phyloP scores from a whole-genome alignment of 2,329 filamentous ascomycete species.

The Aspergillus sp. region DNA sequence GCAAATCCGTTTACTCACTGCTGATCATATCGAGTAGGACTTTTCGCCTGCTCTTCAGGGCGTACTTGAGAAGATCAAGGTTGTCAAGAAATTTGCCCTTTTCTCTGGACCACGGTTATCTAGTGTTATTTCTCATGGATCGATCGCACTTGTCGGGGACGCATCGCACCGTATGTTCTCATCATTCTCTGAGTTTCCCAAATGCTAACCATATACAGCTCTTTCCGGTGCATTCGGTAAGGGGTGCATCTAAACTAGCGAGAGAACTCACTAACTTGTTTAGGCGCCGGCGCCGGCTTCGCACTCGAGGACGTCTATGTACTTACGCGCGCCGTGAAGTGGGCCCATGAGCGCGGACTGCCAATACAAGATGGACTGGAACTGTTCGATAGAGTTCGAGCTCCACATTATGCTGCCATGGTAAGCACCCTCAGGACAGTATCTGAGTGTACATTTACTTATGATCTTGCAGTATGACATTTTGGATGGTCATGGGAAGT shows the following conservation, averaged over 20 bases:
- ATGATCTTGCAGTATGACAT: constrained; percentile 8
- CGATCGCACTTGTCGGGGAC: constrained; percentile 17
- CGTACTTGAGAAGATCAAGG: constrained; percentile 9
- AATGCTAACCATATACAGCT: background rate
- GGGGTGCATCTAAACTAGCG: too few species aligned
- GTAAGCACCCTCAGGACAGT: background rate
- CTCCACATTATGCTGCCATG: constrained; percentile 15
- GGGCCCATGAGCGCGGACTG: background rate
- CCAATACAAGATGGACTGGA: constrained; percentile 1
- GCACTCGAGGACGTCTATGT: constrained; percentile 19
- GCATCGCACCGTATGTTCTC: constrained; percentile 17
- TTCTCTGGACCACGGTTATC: constrained; percentile 14
- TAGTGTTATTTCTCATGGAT: constrained; percentile 2
- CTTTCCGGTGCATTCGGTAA: constrained; percentile 18
- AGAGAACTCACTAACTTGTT: background rate
- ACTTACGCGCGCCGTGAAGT: constrained; percentile 10
- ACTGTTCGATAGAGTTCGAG: constrained; percentile 13
- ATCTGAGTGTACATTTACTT: background rate
- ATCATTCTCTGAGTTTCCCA: too few species aligned
- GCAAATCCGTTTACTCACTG: background rate
- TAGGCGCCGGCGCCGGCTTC: constrained; percentile 16
- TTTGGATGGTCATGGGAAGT: constrained; percentile 6
- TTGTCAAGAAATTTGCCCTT: constrained; percentile 16
- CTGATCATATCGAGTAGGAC: background rate
- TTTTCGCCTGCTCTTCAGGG: constrained; percentile 9